Conservation (phyloP, 1,284 basidiomycete species). For the Exobasidium cylindrosporum region DNA sequence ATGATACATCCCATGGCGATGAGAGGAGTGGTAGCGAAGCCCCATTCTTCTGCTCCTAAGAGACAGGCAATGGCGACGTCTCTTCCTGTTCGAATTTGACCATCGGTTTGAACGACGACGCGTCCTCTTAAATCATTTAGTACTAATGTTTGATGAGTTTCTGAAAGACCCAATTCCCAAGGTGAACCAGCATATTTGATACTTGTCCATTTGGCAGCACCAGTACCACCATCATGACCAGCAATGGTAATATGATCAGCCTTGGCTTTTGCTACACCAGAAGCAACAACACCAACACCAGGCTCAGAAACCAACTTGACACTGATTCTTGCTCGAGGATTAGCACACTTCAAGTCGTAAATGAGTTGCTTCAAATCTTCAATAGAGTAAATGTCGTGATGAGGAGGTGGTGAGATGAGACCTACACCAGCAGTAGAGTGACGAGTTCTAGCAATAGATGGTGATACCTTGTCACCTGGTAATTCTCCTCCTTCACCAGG, state of each 20-base stretch:
- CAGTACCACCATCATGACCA: slow-evolving; percentile 53
- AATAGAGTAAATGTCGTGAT: slow-evolving; percentile 54
- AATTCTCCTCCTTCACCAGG: slow-evolving; percentile 53
- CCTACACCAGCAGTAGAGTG: slow-evolving; percentile 51
- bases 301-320: slow-evolving; percentile 54
- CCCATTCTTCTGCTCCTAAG: slow-evolving; percentile 50
- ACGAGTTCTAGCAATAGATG: slow-evolving; percentile 50
- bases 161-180: slow-evolving; percentile 52
- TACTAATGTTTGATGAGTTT: slow-evolving; percentile 51
- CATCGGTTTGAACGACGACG: slow-evolving; percentile 50
- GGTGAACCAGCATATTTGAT: slow-evolving; percentile 54
- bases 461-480: slow-evolving; percentile 52
- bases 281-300: slow-evolving; percentile 50
- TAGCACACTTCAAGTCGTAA: slow-evolving; percentile 53
- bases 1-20: slow-evolving; percentile 52
- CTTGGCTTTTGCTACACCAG: slow-evolving; percentile 53
- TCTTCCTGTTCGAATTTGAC: slow-evolving; percentile 46
- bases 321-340: slow-evolving; percentile 45
- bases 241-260: slow-evolving; percentile 52
- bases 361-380: slow-evolving; percentile 53
- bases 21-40: slow-evolving; percentile 49
- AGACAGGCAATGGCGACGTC: slow-evolving; percentile 49
- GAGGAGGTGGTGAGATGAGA: slow-evolving; percentile 49
- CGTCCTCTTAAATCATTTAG: slow-evolving; percentile 52
- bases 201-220: slow-evolving; percentile 50